Evolutionary conservation across 176 grass and related monocot species (phyloP), one percentile per base, ranked within the genome.

Genomic region (Paspalum vaginatum): DNA sequence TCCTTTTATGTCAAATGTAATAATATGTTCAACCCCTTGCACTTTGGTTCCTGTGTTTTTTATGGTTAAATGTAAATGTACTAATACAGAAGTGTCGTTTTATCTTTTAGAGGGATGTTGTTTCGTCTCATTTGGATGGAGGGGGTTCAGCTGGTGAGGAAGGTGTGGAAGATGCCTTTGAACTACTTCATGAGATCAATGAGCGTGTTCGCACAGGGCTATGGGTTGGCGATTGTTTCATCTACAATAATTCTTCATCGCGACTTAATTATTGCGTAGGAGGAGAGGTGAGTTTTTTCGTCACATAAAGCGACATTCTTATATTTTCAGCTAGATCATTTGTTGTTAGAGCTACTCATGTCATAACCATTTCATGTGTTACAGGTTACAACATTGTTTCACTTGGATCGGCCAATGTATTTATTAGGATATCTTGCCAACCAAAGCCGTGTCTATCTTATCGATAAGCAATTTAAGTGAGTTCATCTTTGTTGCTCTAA

Each of bases 221-320:
- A 79, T 99, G 97, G 97, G 97, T 99, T 88, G 97, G 96, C 0
- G 96, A 98, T 75, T 98, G 96, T 86, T 98, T 98, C 76, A 98
- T 98, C 68, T 98, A 98, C 82, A 98, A 98, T 61, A 98, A 98
- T 89, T 98, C 96, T 87, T 89, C 92, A 73, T 98, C 78, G 43
- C 78, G 96, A 22, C 90, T 98, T 65, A 98, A 98, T 85, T 98
- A 98, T 74, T 98, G 92, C 20, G 96, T 98, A 68, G 96, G 96
- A 81, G 96, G 92, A 85, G 96, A 98, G 96, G 96, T 98, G 76
- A 32, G 40, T 77, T 22, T 81, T 81, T 72, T 39, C 22, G 16
- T 45, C 27, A 45, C 44, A 41, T 22, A 6, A 72, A 72, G 61
- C 18, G 4, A 2, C 18, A 53, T 70, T 4, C 24, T 68, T 32